Conservation (phyloP, 768 basidiomycete genomes). For the Lactarius pseudohatsudake region DNA sequence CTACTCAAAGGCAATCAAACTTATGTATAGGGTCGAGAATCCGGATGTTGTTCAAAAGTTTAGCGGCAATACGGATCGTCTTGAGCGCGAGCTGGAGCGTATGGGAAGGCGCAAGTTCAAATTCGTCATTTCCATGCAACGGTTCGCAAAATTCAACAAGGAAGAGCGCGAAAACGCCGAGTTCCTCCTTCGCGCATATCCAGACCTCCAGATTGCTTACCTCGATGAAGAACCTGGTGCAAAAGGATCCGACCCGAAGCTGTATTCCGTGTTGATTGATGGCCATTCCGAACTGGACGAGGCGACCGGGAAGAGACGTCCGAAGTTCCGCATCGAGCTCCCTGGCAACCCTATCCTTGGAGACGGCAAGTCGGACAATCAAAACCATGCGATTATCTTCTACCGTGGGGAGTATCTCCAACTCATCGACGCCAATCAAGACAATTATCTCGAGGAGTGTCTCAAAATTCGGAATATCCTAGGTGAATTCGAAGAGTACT, state of each 20-base stretch:
- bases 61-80: slow-evolving; percentile 92
- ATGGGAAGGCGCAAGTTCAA: slow-evolving; percentile 99
- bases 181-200: slow-evolving; percentile 95
- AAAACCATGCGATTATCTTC: slow-evolving; percentile 99
- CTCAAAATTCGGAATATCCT: slow-evolving; percentile 97
- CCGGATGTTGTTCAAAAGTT: slow-evolving; percentile 96
- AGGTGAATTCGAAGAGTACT: slow-evolving; percentile 96
- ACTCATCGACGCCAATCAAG: slow-evolving; percentile 99
- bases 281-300: slow-evolving; percentile 96
- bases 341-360: slow-evolving; percentile 99
- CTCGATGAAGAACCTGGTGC: slow-evolving; percentile 93
- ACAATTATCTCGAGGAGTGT: slow-evolving; percentile 99
- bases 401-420: slow-evolving; percentile 99
- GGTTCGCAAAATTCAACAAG: slow-evolving; percentile 98
- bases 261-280: slow-evolving; percentile 94
- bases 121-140: slow-evolving; percentile 97
- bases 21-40: slow-evolving; percentile 97
- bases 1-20: slow-evolving; percentile 99
- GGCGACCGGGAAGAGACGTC: slow-evolving; percentile 82
- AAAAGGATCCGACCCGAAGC: slow-evolving; percentile 81
- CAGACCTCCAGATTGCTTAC: slow-evolving; percentile 97
- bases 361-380: slow-evolving; percentile 99
- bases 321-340: slow-evolving; percentile 96
- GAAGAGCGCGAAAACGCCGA: slow-evolving; percentile 99
- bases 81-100: slow-evolving; percentile 93